phyloP scores from a whole-genome alignment of 2,329 filamentous ascomycete species.

The Fonsecaea monophora region DNA sequence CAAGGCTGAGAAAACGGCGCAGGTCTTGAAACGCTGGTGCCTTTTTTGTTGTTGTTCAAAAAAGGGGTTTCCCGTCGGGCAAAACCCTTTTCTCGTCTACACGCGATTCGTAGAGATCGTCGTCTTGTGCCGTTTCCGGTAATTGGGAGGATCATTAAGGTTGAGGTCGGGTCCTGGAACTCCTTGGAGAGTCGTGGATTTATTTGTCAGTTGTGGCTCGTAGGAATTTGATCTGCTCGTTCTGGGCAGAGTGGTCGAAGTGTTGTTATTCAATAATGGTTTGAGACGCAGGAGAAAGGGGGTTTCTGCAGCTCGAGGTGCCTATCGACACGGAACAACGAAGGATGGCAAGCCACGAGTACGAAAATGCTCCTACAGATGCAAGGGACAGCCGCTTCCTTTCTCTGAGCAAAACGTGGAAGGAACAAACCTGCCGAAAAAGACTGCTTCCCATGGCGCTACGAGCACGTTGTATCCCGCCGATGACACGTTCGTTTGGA shows the following conservation, averaged over 20 bases:
- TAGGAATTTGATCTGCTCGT: constrained; percentile 8
- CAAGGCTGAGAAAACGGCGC: constrained; percentile 14
- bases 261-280: background rate
- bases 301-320: background rate
- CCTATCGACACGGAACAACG: background rate
- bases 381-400: background rate
- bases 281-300: constrained; percentile 20
- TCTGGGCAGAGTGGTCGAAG: background rate
- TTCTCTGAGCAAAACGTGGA: background rate
- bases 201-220: background rate
- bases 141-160: constrained; percentile 20
- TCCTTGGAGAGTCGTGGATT: background rate
- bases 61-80: background rate
- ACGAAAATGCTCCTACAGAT: background rate
- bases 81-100: background rate
- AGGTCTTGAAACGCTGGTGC: constrained; percentile 20
- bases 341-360: background rate
- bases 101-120: constrained; percentile 11
- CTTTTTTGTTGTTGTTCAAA: background rate
- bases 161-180: background rate
- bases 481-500: background rate
- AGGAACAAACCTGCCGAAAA: background rate
- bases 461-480: background rate
- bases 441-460: too few relatives aligned
- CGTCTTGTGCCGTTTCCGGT: constrained; percentile 19